A percentile compares a stretch with the other conserved stretches of the same genome.
These are phyloP conservation scores for Naegleria gruberi DNA, from an alignment of 208 protist species.

Conservation along the genomic window DNA sequence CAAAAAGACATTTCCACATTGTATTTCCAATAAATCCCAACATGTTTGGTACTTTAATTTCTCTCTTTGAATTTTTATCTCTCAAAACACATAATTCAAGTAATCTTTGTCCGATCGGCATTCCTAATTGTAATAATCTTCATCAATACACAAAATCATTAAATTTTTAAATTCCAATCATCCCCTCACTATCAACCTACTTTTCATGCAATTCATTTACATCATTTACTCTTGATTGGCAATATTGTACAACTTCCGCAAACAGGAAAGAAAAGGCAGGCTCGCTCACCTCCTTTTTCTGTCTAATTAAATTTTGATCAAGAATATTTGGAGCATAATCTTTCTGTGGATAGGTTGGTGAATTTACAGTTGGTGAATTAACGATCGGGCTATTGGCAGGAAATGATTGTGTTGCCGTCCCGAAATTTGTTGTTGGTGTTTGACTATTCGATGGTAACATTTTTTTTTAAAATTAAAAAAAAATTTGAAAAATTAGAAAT, in stretches of 20 bases:
- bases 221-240: neutral
- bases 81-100: slow-evolving; percentile 11
- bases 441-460: neutral
- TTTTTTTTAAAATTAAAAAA: neutral
- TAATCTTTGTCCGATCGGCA: neutral
- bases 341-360: neutral
- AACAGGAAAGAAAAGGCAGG: neutral
- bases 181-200: neutral
- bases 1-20: slow-evolving; percentile 7
- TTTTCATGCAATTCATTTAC: neutral
- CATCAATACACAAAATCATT: neutral
- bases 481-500: no score
- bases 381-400: neutral
- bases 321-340: slow-evolving; percentile 10
- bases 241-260: slow-evolving; percentile 15
- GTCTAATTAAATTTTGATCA: slow-evolving; percentile 6
- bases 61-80: slow-evolving; percentile 22
- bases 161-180: neutral
- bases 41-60: neutral
- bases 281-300: neutral
- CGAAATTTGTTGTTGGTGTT: neutral
- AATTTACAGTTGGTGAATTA: neutral
- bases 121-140: neutral
- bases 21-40: neutral
- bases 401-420: neutral